phyloP scores from a whole-genome alignment of 495 filamentous ascomycete species.

The Penicillium nucicola region DNA sequence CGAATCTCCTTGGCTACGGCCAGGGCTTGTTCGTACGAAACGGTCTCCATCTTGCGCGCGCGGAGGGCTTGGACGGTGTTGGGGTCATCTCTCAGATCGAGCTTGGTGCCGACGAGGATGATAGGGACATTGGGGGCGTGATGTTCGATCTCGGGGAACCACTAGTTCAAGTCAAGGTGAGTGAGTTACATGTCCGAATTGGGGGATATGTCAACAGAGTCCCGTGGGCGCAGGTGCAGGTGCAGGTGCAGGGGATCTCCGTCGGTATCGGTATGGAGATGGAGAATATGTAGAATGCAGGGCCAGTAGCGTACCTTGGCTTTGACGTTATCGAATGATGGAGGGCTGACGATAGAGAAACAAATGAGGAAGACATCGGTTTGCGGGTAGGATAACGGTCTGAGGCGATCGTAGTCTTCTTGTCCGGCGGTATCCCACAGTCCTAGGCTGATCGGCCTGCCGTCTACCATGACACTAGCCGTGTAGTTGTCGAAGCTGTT shows the following conservation, averaged over 20 bases:
- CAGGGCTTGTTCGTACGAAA: conserved; percentile 84
- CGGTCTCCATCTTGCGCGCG: conserved; percentile 85
- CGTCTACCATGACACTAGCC: conserved; percentile 97
- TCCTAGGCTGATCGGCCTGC: conserved; percentile 92
- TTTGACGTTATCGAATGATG: conserved; percentile 96
- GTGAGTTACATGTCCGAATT: neutral
- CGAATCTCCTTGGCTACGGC: conserved; percentile 85
- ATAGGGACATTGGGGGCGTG: conserved; percentile 94
- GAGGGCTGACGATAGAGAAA: conserved; percentile 96
- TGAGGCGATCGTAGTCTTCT: conserved; percentile 95
- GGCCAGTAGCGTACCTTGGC: conserved; percentile 64
- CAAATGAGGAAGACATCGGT: conserved; percentile 98
- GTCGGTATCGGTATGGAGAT: no score
- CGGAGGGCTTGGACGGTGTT: conserved; percentile 72
- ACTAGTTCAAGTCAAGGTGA: conserved; percentile 50
- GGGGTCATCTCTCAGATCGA: conserved; percentile 91
- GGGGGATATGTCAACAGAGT: neutral
- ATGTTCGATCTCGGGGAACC: conserved; percentile 96
- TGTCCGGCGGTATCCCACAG: conserved; percentile 99
- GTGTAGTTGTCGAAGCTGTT: conserved; percentile 97
- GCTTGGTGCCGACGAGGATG: conserved; percentile 95
- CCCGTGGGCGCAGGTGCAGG: neutral
- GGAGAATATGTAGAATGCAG: no score
- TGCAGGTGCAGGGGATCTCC: neutral
- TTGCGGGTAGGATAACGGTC: conserved; percentile 94